Conservation (phyloP, 768 basidiomycete genomes). For the Rhizopogon roseolus region DNA sequence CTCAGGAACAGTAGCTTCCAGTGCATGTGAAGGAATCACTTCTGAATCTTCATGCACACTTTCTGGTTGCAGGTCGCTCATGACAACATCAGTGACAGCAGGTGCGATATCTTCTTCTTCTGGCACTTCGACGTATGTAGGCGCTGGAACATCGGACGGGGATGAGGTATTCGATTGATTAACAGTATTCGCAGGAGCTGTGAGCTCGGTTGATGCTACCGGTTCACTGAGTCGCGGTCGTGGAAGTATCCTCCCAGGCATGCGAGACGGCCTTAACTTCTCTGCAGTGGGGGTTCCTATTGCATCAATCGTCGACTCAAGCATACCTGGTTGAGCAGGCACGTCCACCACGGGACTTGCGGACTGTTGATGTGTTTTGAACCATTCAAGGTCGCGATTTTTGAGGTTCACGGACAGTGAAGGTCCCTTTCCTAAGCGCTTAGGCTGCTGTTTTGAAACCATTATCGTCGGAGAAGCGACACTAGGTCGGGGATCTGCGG, state of each 20-base stretch:
- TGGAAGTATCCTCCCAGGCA: neutral
- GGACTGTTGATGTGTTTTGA: slow-evolving; percentile 12
- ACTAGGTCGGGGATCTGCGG: neutral
- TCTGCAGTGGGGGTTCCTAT: neutral
- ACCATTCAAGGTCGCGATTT: slow-evolving; percentile 27
- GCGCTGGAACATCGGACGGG: neutral
- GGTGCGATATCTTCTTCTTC: neutral
- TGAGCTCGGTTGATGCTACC: neutral
- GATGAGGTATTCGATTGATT: neutral
- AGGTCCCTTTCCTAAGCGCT: slow-evolving; percentile 12
- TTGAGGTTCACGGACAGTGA: slow-evolving; percentile 19
- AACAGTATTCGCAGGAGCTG: neutral
- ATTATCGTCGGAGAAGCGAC: neutral
- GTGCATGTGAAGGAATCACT: neutral
- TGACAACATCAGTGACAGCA: neutral
- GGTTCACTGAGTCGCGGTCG: neutral
- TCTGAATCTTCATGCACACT: neutral
- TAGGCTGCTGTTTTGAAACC: slow-evolving; percentile 21
- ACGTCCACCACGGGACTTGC: neutral
- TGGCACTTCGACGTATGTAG: neutral
- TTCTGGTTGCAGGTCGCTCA: neutral
- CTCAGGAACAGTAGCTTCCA: neutral
- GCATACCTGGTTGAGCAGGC: neutral
- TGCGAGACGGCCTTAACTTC: neutral
- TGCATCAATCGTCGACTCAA: neutral